Base-by-base conservation (phyloP, 306 rosid species). In the Malus asiatica region DNA sequence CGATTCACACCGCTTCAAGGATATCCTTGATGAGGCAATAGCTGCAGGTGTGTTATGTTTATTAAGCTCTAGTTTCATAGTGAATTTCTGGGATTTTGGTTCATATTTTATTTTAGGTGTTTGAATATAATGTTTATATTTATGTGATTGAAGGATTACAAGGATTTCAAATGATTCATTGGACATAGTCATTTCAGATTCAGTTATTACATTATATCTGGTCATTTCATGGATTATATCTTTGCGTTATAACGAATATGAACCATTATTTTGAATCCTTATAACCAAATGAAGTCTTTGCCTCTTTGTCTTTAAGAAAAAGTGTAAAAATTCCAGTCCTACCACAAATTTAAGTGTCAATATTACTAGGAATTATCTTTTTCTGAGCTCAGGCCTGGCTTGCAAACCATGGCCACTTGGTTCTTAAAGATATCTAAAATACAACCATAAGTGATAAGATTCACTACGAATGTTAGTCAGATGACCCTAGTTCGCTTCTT, bases 1-100 rank as follows among this genome's bases (percentile, higher is more conserved):
- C 12, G 99, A 95, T 80, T 92, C 99, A 4, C 93, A 88, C 62
- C 86, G 94, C 46, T 93, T 85, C 88, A 90, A 83, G 86, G 97
- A 92, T 76, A 89, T 87, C 46, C 78, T 95, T 18, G 93, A 95
- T 12, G 97, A 89, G 86, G 84, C 88, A 71, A 82, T 92, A 75
- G 77, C 88, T 73, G 79, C 92, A 74, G 98, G 98, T 95, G 74
- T 79, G 80, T 44, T 44, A 66, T 79, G 74, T 73, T 62, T 61
- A 60, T 64, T 52, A 58, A 14, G 23, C 72, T 83, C 78, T 46
- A 6, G 48, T 80, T 75, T 64, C 71, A 30, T 25, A 10, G 70
- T 66, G 65, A 33, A 35, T 58, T 2, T 15, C 11, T 23, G 5
- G 22, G 27, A 22, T 16, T 55, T 58, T 3, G 15, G 6, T 40